Conservation (phyloP, 208 protist genomes). For the Endotrypanum monterogeii region DNA sequence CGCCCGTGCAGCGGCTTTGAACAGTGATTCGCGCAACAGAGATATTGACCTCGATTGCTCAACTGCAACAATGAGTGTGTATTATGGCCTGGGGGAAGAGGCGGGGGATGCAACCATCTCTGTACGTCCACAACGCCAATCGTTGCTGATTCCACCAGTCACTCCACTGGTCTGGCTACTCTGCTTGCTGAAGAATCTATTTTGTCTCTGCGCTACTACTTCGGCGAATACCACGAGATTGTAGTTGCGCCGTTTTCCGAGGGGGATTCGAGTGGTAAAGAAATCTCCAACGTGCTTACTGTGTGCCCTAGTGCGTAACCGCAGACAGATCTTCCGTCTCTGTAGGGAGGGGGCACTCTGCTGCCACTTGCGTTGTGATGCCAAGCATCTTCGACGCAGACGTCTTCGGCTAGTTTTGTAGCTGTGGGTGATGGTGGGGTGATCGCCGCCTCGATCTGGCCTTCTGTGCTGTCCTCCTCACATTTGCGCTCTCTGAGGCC, state of each 20-base stretch:
- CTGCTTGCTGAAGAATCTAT: conserved; percentile 92
- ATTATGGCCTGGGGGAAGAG: neutral
- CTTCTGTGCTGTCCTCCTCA: conserved; percentile 86
- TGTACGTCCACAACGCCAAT: neutral
- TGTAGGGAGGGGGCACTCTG: conserved; percentile 94
- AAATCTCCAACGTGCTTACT: conserved; percentile 23
- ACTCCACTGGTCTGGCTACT: conserved; percentile 46
- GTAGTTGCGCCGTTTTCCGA: conserved; percentile 81
- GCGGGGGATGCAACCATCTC: neutral
- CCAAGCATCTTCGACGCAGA: conserved; percentile 93
- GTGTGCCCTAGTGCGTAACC: conserved; percentile 7
- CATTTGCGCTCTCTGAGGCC: conserved; percentile 45
- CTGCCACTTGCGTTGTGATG: conserved; percentile 95
- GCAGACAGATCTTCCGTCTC: conserved; percentile 72
- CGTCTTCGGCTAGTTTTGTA: conserved; percentile 78
- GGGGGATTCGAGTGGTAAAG: conserved; percentile 30
- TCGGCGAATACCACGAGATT: conserved; percentile 95
- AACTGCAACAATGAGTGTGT: neutral
- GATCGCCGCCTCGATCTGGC: conserved; percentile 90
- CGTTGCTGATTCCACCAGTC: neutral
- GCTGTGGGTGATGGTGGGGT: conserved; percentile 55
- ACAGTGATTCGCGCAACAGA: neutral
- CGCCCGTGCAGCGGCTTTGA: neutral
- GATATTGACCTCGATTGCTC: neutral
- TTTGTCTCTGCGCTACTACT: conserved; percentile 80